A percentile compares a stretch with the other conserved stretches of the same genome.
phyloP scores from a whole-genome alignment of 768 basidiomycete genomes.

The Antrodiella citrinella region DNA sequence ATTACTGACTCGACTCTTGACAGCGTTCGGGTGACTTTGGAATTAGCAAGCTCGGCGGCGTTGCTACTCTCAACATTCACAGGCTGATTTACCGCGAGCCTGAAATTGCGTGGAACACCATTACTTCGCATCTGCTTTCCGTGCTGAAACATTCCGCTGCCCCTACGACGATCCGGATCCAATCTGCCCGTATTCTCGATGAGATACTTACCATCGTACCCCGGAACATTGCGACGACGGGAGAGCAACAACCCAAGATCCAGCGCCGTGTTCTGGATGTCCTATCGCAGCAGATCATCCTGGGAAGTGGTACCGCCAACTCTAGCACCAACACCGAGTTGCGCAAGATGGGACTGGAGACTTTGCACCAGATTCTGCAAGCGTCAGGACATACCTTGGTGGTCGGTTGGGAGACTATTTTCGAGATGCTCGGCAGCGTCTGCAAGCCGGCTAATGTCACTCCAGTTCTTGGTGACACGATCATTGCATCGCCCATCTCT shows the following conservation, averaged over 20 bases:
- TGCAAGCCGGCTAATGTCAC: slow-evolving; percentile 56
- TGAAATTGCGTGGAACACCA: slow-evolving; percentile 77
- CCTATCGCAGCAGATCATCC: slow-evolving; percentile 71
- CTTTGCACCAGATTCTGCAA: slow-evolving; percentile 84
- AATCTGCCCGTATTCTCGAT: slow-evolving; percentile 82
- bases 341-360: slow-evolving; percentile 81
- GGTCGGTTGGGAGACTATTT: slow-evolving; percentile 90
- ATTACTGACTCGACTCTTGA: too few relatives aligned
- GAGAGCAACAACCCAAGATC: slow-evolving; percentile 58
- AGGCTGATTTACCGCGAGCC: slow-evolving; percentile 80
- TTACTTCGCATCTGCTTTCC: slow-evolving; percentile 72
- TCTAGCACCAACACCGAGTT: slow-evolving; percentile 61
- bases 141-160: slow-evolving; percentile 64
- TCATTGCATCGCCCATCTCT: slow-evolving; percentile 30
- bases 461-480: slow-evolving; percentile 6
- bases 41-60: slow-evolving; percentile 76
- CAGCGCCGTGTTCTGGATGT: slow-evolving; percentile 84
- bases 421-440: slow-evolving; percentile 85
- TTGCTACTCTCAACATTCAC: slow-evolving; percentile 77
- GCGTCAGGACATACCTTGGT: slow-evolving; percentile 87
- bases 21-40: slow-evolving; percentile 92
- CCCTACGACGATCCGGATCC: slow-evolving; percentile 72
- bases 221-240: slow-evolving; percentile 51
- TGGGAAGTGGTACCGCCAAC: slow-evolving; percentile 26
- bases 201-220: slow-evolving; percentile 77